phyloP scores from a whole-genome alignment of 202 grass and related monocot species.

The Zoysia matrella region DNA sequence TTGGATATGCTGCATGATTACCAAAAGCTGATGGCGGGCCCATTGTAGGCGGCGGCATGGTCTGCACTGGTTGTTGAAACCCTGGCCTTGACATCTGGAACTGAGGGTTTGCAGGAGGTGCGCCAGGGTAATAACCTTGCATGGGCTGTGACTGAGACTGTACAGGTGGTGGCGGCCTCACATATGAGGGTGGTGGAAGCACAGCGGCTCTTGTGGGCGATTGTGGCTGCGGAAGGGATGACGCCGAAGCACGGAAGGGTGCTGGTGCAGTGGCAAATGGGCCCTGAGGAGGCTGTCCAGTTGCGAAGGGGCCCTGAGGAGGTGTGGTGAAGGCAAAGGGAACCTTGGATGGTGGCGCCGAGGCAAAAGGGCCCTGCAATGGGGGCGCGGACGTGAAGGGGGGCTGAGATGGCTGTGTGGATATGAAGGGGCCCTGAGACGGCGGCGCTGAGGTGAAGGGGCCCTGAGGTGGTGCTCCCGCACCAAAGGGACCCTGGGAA shows the following conservation, averaged over 20 bases:
- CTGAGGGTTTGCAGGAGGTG: constrained; percentile 21
- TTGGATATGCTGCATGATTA: constrained; percentile 42
- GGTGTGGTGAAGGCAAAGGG: not conserved
- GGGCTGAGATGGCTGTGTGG: not conserved
- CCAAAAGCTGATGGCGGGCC: constrained; percentile 26
- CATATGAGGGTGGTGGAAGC: not conserved
- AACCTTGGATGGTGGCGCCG: not conserved
- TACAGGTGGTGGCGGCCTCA: constrained; percentile 27
- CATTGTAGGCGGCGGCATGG: constrained; percentile 47
- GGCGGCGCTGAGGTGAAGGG: not conserved
- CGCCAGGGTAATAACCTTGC: constrained; percentile 47
- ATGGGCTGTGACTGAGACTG: constrained; percentile 19
- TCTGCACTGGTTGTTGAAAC: constrained; percentile 53
- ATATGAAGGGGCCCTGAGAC: not conserved
- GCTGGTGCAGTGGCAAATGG: not conserved
- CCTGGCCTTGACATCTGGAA: constrained; percentile 30
- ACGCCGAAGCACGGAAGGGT: constrained; percentile 24
- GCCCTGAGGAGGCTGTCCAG: not conserved
- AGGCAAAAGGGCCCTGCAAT: constrained; percentile 10
- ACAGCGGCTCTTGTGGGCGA: constrained; percentile 28
- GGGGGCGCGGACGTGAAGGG: not conserved
- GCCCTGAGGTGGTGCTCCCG: not conserved
- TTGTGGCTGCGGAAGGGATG: constrained; percentile 46
- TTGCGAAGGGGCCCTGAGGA: constrained; percentile 7
- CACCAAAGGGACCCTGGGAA: constrained; percentile 21